Evolutionary conservation across 2,329 filamentous ascomycete species (phyloP), one percentile per base, ranked within the genome.

Genomic region (Hirsutella minnesotensis): DNA sequence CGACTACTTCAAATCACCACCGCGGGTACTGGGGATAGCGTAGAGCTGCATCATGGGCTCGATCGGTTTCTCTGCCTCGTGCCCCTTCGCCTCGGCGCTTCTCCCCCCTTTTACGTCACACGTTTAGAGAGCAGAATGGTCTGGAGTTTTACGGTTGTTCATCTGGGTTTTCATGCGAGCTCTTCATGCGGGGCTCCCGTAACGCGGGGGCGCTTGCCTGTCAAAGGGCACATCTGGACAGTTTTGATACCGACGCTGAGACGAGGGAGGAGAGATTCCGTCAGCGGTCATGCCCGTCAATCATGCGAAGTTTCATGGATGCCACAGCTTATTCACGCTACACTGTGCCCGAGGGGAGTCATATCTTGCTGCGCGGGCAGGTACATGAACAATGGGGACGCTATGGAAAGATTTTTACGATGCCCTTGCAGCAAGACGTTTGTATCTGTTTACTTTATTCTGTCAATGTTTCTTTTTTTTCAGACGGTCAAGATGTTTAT

Each of bases 131-230:
- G 60, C 59, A 63, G 61, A 62, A 61, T 59, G 65, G 65, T 65
- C 57, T 56, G 67, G 67, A 70, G 67, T 70, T 69, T 45, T 49
- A 60, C 61, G 64, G 60, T 51, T 58, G 67, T 62, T 58, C 52
- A 59, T 58, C 53, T 58, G 58, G 64, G 59, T 61, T 50, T 56
- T 67, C 67, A 68, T 68, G 66, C 58, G 58, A 60, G 55, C 57
- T 60, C 51, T 27, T 27, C 24, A 27, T 7, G 24, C 24, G 7
- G 24, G 12, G 12, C 12, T 27, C 24, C 24, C 24, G 24, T 27
- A 7, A 27, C 24, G 7, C 7, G 7, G 24, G 7, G 24, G 24
- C 7, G 24, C 7, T 27, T 27, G 24, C 24, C 24, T 27, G 24
- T 27, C 24, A 27, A 27, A 27, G 24, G 35, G 37, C 38, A 18